Evolutionary conservation across 1,139 yeast genomes (phyloP), one percentile per base, ranked within the genome.

Genomic region (Saccharomyces hybrid): DNA sequence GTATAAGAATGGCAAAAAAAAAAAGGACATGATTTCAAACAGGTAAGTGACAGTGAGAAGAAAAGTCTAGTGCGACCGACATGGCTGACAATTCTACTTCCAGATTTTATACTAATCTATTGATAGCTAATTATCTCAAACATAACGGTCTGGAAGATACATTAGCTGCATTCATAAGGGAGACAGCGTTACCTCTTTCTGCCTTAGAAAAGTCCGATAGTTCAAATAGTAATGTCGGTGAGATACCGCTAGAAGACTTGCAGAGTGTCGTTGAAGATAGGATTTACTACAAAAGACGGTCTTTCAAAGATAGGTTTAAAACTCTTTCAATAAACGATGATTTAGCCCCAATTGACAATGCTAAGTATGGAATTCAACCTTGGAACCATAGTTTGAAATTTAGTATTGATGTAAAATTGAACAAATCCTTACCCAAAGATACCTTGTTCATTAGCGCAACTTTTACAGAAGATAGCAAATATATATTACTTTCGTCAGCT

Each of bases 81-180:
- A 38, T 38, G 44, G 25, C 13, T 20, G 44, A 20, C n/a, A 14
- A 38, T 38, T 38, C 25, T 11, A 20, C 44, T 5, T 16, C 44
- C 20, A 38, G 16, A 16, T 7, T 14, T 13, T 60, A 66, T n/a
- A 62, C 70, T 1, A 69, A 75, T 48, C 59, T 71, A 2, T 60
- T 84, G 34, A 73, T 86, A 13, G 88, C 87, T 0, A 80, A 81
- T 31, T 85, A 78, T 60, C 73, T 86, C 14, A 66, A 73, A 47
- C 69, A 74, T 20, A 75, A 81, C 47, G 79, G 80, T 0, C 77
- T 75, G 52, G 57, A 56, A 0, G 70, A 71, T 0, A 81, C 91
- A 0, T 68, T 84, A 9, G 67, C 67, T 13, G 66, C 72, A 7
- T 79, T 84, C 54, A 79, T 82, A 57, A 59, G 63, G 20, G 86